Base-by-base conservation (phyloP, 257 asterid species). In the Solanum virginianum region DNA sequence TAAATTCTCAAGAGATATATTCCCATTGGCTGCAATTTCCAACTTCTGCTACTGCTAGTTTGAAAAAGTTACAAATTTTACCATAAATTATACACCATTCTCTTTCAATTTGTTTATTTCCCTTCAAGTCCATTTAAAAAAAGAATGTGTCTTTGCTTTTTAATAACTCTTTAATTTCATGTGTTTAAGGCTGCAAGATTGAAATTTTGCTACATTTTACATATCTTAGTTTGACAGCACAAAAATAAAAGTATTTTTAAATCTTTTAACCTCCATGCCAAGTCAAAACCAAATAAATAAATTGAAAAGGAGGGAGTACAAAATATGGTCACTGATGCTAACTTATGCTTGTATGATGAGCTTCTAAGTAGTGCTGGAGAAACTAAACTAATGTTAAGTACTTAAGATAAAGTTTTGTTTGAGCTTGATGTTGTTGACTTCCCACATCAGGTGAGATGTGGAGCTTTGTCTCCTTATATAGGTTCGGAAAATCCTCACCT, bases 121-220 rank as follows among this genome's bases (percentile, higher is more conserved):
- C 41, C 5, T 36, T 36, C 4, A 4, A 36, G 41, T 36, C 41
- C 6, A 4, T 59, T 59, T 59, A 0, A n/a, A 59, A 32, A 20
- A 59, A 9, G 7, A 59, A 59, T n/a, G 32, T 14, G 1, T 59
- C 66, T 59, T 59, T 59, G 10, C 47, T 43, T 43, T 43, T 43
- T 8, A 8, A 1, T 8, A 8, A 43, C 65, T 20, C 0, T 57
- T 12, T 0, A 0, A 13, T 0, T 59, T 59, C 29, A 20, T 1
- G 9, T 41, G 47, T 7, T 6, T 20, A 8, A 59, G 65, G n/a
- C 14, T 0, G 0, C 4, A 57, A 57, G 0, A 57, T 57, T 57
- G 9, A 57, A 20, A n/a, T 59, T 20, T 20, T 59, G 66, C 1
- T 4, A 59, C 66, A 59, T 59, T 59, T 29, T 59, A 3, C 10